Evolutionary conservation across 2,329 filamentous ascomycete genomes (phyloP), one percentile per base, ranked within the genome.

Genomic region (Sporothrix sp.): DNA sequence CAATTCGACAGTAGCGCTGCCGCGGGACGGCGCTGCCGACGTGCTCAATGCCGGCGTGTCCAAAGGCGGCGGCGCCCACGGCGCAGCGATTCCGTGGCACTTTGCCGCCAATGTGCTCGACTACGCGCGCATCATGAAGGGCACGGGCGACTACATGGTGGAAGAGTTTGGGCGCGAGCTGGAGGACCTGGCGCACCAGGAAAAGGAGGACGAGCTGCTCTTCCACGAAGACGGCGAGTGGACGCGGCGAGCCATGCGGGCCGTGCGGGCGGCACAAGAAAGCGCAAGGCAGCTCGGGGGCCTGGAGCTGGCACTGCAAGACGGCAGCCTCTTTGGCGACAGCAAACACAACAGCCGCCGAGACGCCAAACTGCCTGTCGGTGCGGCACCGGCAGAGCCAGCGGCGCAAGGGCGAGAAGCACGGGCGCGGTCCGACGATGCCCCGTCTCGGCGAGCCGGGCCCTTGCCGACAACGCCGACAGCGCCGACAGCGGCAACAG

Each of bases 71-170:
- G 28, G 32, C 27, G 25, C 37, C 35, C 44, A 32, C 37, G 33
- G 21, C 21, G 48, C 18, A 5, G 25, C 33, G 60, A 80, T 97
- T 32, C 93, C 93, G 0, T 98, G 93, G 93, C 88, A 94, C 65
- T 89, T 93, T 67, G 88, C 87, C 6, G 89, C 88, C 9, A 94
- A 95, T 60, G 89, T 95, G 32, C 77, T 57, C 63, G 93, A 98
- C 63, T 98, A 96, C 66, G 88, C 90, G 14, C 81, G 90, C 35
- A 84, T 97, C 50, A 95, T 98, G 87, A 95, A 91, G 63, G 93
- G 90, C 7, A 91, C 87, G 4, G 81, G 85, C 59, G 82, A 85
- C 30, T 98, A 98, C 63, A 91, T 98, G 84, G 64, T 72, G 11
- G 74, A 80, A 48, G 86, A 97, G 62, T 91, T 84, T 59, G 81